Evolutionary conservation across 2,329 filamentous ascomycete genomes (phyloP).

Genomic region (Periconia sp.): DNA sequence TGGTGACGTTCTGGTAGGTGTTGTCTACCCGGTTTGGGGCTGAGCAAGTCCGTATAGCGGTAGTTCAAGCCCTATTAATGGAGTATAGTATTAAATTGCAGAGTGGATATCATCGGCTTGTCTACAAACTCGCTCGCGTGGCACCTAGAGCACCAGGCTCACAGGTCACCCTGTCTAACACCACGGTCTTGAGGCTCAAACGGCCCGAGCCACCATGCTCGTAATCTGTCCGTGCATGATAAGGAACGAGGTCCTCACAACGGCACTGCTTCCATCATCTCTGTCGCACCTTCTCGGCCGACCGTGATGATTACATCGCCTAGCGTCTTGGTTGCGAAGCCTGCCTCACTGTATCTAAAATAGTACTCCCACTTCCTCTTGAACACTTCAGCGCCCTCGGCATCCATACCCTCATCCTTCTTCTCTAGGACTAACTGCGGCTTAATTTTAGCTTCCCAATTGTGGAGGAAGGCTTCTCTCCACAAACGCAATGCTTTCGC

Average conservation of each 20-base stretch:
- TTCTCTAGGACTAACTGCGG: conserved; percentile 66
- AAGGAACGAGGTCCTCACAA: conserved; percentile 53
- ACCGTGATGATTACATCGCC: conserved; percentile 77
- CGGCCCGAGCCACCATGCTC: too few species aligned
- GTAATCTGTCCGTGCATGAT: too few species aligned
- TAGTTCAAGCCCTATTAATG: too few species aligned
- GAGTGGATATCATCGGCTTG: too few species aligned
- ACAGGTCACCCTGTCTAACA: too few species aligned
- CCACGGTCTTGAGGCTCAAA: too few species aligned
- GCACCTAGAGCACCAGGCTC: too few species aligned
- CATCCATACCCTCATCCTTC: conserved; percentile 63
- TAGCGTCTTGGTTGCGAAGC: conserved; percentile 73
- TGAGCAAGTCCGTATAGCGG: too few species aligned
- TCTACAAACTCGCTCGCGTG: too few species aligned
- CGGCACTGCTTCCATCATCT: conserved; percentile 74
- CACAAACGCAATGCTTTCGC: conserved; percentile 71
- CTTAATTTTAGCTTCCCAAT: conserved; percentile 66
- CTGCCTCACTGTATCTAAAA: conserved; percentile 77
- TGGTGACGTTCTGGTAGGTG: too few species aligned
- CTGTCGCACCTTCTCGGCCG: conserved; percentile 67
- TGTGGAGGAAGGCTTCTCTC: conserved; percentile 68
- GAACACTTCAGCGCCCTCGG: conserved; percentile 71
- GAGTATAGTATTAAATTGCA: too few species aligned
- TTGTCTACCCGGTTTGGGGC: too few species aligned
- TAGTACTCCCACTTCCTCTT: conserved; percentile 79